A percentile compares a stretch with the other conserved stretches of the same genome.
Conservation (phyloP, 2,329 filamentous ascomycete species). For the Periconia digitata region DNA sequence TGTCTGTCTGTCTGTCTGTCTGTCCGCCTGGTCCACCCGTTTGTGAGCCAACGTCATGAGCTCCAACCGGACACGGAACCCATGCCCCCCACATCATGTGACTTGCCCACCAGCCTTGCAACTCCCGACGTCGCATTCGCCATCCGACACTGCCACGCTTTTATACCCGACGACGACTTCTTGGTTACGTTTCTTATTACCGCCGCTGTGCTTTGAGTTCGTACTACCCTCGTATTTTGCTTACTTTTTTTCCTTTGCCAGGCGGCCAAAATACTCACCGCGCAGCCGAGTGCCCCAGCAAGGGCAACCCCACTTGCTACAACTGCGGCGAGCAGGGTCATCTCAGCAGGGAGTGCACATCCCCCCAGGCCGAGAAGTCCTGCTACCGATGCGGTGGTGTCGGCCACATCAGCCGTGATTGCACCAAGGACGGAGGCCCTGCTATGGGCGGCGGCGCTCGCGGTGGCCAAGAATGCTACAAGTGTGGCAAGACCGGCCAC, state of each 20-base stretch:
- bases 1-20: not conserved
- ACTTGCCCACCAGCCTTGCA: too few relatives aligned
- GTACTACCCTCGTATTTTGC: too few relatives aligned
- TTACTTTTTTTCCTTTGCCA: constrained; percentile 17
- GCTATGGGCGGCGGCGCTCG: constrained; percentile 44
- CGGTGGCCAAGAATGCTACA: constrained; percentile 77
- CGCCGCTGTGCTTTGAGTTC: too few relatives aligned
- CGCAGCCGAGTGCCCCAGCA: constrained; percentile 54
- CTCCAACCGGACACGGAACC: constrained; percentile 18
- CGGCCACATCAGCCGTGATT: constrained; percentile 92
- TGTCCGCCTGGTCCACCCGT: not conserved
- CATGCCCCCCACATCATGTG: constrained; percentile 15
- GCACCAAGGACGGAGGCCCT: constrained; percentile 57
- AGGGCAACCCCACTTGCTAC: constrained; percentile 53
- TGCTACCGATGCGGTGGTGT: constrained; percentile 75
- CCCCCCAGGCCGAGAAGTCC: constrained; percentile 81
- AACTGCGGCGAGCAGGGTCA: constrained; percentile 54
- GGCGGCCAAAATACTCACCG: constrained; percentile 54
- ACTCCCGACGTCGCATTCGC: too few relatives aligned
- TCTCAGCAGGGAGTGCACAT: constrained; percentile 80
- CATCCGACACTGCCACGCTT: not conserved
- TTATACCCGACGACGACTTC: not conserved
- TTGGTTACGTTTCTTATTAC: not conserved
- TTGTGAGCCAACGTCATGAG: constrained; percentile 16
- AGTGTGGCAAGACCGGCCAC: constrained; percentile 95